A percentile compares a stretch with the other conserved stretches of the same genome.
Conservation (phyloP, 768 basidiomycete genomes). For the Panaeolus papilionaceus region DNA sequence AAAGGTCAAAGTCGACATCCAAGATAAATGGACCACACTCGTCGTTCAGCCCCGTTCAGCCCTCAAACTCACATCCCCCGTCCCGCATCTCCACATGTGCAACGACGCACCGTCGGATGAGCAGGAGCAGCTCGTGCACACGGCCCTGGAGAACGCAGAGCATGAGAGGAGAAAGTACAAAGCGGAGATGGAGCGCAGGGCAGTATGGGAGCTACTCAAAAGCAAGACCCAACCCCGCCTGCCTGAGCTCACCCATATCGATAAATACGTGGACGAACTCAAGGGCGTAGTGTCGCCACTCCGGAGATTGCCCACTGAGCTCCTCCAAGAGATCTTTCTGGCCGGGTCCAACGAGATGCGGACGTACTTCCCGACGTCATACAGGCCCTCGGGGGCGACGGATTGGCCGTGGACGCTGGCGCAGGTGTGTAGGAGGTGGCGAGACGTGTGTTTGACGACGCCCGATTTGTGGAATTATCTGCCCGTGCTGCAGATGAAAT, state of each 20-base stretch:
- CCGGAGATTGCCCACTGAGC: constrained; percentile 17
- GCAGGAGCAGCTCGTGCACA: background rate
- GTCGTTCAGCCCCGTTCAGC: background rate
- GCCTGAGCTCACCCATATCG: background rate
- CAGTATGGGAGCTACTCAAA: background rate
- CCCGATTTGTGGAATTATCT: constrained; percentile 19
- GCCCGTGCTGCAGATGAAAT: constrained; percentile 18
- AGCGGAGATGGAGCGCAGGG: background rate
- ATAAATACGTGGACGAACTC: background rate
- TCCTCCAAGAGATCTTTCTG: constrained; percentile 21
- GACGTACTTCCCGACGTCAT: constrained; percentile 12
- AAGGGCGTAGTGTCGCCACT: constrained; percentile 19
- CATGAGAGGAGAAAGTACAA: background rate
- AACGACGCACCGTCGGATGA: background rate
- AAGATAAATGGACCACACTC: background rate
- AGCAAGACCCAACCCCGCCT: background rate
- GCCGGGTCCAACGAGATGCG: background rate
- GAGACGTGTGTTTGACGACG: constrained; percentile 17
- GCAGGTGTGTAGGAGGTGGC: constrained; percentile 20
- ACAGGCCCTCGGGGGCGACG: constrained; percentile 11
- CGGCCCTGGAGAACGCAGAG: background rate
- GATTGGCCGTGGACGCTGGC: constrained; percentile 18
- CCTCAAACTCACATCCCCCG: background rate
- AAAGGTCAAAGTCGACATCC: background rate
- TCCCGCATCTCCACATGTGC: background rate